Conservation (phyloP, 768 basidiomycete species). For the Strobilomyces echinocephalus region DNA sequence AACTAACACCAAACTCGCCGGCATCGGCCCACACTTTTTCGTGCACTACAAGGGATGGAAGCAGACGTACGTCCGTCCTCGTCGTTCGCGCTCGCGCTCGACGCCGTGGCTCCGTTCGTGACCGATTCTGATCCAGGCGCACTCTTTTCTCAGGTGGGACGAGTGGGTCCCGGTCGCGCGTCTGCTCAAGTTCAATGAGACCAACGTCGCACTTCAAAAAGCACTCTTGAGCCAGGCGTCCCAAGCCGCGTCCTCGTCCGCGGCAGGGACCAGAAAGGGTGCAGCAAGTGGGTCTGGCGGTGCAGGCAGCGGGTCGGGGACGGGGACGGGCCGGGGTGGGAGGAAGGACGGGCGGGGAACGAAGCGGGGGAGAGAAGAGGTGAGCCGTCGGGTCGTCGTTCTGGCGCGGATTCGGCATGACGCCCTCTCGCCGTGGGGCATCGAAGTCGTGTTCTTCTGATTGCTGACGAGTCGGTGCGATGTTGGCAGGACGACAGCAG, state of each 20-base stretch:
- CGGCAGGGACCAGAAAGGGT: slow-evolving; percentile 26
- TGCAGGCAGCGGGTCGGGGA: slow-evolving; percentile 19
- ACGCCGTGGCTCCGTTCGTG: background rate
- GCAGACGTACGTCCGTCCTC: slow-evolving; percentile 62
- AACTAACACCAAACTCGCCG: slow-evolving; percentile 51
- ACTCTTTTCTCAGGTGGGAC: slow-evolving; percentile 6
- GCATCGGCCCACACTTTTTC: slow-evolving; percentile 77
- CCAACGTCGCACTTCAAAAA: slow-evolving; percentile 76
- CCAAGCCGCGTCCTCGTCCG: slow-evolving; percentile 38
- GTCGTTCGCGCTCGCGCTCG: background rate
- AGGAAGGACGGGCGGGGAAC: slow-evolving; percentile 65
- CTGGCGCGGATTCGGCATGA: background rate
- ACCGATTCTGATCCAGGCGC: background rate
- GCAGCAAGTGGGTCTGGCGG: slow-evolving; percentile 25
- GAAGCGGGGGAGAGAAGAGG: slow-evolving; percentile 73
- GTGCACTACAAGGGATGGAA: slow-evolving; percentile 99
- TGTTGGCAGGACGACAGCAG: slow-evolving; percentile 61
- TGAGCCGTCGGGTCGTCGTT: slow-evolving; percentile 30
- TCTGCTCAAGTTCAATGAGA: slow-evolving; percentile 80
- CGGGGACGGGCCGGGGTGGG: slow-evolving; percentile 28
- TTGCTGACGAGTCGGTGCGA: background rate
- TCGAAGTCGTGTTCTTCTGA: background rate
- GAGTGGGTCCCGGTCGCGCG: slow-evolving; percentile 78
- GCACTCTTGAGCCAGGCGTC: slow-evolving; percentile 45
- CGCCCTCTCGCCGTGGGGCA: background rate